These are phyloP conservation scores for Pistacia vera DNA, from an alignment of 345 rosid genomes.

Conservation along the genomic window DNA sequence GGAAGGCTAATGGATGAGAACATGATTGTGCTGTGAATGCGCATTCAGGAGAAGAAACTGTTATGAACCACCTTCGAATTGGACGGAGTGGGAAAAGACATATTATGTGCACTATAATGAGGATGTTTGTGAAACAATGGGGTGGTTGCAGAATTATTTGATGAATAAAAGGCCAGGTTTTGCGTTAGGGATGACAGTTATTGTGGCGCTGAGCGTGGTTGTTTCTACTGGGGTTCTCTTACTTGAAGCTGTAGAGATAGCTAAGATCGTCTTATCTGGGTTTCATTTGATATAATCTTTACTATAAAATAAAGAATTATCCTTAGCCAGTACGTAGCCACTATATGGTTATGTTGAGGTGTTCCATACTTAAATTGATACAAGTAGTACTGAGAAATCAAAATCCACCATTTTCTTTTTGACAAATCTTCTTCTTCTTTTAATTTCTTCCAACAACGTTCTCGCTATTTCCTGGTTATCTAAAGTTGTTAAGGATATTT, in stretches of 20 bases:
- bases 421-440: no score
- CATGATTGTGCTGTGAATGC: conserved; percentile 31
- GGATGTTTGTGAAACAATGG: conserved; percentile 29
- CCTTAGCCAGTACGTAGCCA: no score
- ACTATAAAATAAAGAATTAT: no score
- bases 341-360: no score
- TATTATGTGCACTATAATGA: conserved; percentile 18
- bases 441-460: no score
- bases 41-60: conserved; percentile 1
- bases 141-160: conserved; percentile 28
- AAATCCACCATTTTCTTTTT: no score
- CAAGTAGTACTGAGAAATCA: no score
- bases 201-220: conserved; percentile 5
- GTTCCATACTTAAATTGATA: no score
- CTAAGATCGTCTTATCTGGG: conserved; percentile 3
- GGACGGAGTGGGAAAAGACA: conserved; percentile 44
- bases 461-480: no score
- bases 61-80: conserved; percentile 13
- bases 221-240: conserved; percentile 19
- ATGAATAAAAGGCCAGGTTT: conserved; percentile 33
- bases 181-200: conserved; percentile 19
- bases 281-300: not conserved
- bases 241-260: conserved; percentile 19
- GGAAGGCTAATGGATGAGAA: conserved; percentile 27
- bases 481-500: no score